phyloP scores from a whole-genome alignment of 352 stramenopile species.

The Peronospora destructor region DNA sequence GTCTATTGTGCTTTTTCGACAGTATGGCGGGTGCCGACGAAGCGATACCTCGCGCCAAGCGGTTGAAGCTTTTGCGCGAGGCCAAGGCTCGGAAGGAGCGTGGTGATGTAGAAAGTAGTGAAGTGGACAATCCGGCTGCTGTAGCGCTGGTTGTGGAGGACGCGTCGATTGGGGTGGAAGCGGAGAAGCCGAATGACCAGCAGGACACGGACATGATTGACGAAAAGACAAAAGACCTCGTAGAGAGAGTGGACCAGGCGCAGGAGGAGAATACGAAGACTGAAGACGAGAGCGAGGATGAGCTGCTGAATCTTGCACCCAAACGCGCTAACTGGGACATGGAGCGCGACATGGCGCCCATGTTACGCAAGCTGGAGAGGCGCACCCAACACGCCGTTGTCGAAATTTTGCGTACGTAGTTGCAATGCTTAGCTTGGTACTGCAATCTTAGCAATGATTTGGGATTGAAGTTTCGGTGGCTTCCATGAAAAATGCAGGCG shows the following conservation, averaged over 20 bases:
- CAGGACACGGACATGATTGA: constrained; percentile 9
- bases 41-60: constrained; percentile 72
- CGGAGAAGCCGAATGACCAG: constrained; percentile 16
- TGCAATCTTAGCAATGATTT: background rate
- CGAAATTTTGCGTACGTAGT: constrained; percentile 74
- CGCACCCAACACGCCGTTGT: constrained; percentile 83
- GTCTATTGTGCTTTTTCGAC: too few species aligned
- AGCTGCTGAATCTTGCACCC: constrained; percentile 66
- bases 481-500: constrained; percentile 33
- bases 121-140: constrained; percentile 4
- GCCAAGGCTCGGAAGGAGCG: constrained; percentile 73
- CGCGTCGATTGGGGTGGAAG: constrained; percentile 9
- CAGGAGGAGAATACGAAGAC: constrained; percentile 24
- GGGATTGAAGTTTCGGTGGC: background rate
- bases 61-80: constrained; percentile 77
- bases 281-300: constrained; percentile 48
- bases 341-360: constrained; percentile 77
- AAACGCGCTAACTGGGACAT: constrained; percentile 87
- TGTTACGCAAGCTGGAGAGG: constrained; percentile 82
- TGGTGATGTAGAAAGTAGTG: constrained; percentile 25
- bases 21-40: constrained; percentile 21
- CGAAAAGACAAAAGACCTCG: constrained; percentile 7
- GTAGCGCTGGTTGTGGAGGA: constrained; percentile 8
- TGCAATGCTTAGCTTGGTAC: background rate
- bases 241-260: constrained; percentile 23